Percentiles rank a stretch among this genome's conserved stretches.
These are phyloP conservation scores for Fagopyrum tataricum DNA, from an alignment of 148 eudicot genomes.

Conservation along the genomic window DNA sequence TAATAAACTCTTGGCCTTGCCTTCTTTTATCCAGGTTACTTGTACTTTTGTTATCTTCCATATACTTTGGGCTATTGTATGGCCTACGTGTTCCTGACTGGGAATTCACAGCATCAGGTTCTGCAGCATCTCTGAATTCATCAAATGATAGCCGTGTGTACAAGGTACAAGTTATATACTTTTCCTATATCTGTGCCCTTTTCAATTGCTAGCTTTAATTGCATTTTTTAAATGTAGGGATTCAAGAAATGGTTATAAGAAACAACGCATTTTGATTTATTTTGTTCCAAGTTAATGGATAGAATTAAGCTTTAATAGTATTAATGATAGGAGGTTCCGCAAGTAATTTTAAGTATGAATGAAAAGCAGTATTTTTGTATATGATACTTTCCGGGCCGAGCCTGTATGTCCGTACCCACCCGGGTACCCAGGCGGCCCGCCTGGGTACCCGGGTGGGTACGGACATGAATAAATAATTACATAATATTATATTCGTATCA, in stretches of 20 bases:
- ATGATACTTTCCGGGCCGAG: too few relatives aligned
- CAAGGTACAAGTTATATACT: slow-evolving; percentile 25
- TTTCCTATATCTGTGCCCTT: neutral
- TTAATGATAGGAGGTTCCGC: neutral
- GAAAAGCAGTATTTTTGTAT: neutral
- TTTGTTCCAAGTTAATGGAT: neutral
- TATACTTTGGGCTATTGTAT: slow-evolving; percentile 54
- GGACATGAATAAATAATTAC: too few relatives aligned
- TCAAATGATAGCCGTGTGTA: slow-evolving; percentile 31
- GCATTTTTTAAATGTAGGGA: neutral
- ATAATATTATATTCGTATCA: too few relatives aligned
- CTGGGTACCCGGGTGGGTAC: too few relatives aligned
- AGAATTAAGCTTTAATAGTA: neutral
- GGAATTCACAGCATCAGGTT: slow-evolving; percentile 38
- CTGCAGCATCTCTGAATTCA: slow-evolving; percentile 24
- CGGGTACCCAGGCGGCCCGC: too few relatives aligned
- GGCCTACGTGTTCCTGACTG: slow-evolving; percentile 82
- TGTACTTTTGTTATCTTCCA: slow-evolving; percentile 28
- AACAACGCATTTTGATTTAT: neutral
- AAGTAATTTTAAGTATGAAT: neutral
- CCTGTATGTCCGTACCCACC: too few relatives aligned
- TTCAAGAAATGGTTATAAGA: neutral
- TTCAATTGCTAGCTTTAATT: neutral
- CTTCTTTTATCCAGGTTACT: slow-evolving; percentile 35
- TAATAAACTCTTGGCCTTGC: neutral